phyloP scores from a whole-genome alignment of 192 early-diverging fungal species.

The Linnemannia schmuckeri region DNA sequence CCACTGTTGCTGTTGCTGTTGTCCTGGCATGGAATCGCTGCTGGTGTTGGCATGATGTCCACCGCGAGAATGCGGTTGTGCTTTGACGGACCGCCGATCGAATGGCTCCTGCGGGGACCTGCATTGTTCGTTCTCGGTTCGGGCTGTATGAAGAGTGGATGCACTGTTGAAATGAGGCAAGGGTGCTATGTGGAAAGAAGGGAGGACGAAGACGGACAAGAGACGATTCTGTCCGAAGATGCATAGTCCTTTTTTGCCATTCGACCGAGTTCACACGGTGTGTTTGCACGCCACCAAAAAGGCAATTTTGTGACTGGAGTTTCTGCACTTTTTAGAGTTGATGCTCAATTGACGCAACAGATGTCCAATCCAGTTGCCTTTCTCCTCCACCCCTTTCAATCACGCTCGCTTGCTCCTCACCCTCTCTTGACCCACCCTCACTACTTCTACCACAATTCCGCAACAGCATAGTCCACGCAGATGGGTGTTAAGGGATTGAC shows the following conservation, averaged over 20 bases:
- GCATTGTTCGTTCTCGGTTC: not conserved
- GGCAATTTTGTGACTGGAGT: not conserved
- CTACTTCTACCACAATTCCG: not conserved
- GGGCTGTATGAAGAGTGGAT: not conserved
- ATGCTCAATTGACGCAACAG: not conserved
- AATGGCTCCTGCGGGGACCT: slow-evolving; percentile 11
- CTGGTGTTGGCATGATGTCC: not conserved
- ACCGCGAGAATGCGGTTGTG: slow-evolving; percentile 8
- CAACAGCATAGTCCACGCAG: not conserved
- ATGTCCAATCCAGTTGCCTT: not conserved
- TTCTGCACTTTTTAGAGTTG: not conserved
- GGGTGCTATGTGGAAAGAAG: not conserved
- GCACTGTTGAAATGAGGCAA: not conserved
- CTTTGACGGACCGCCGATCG: not conserved
- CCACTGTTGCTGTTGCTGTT: not conserved
- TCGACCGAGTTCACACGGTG: slow-evolving; percentile 6
- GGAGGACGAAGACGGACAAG: not conserved
- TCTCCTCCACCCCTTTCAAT: not conserved
- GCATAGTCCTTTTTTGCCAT: not conserved
- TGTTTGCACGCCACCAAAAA: slow-evolving; percentile 9
- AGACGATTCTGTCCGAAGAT: not conserved
- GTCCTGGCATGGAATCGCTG: not conserved
- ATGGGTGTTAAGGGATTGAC: slow-evolving; percentile 74
- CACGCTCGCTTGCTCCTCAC: too few species aligned
- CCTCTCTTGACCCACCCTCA: not conserved